phyloP scores from a whole-genome alignment of 2,329 filamentous ascomycete species.

The Colletotrichum salicis region DNA sequence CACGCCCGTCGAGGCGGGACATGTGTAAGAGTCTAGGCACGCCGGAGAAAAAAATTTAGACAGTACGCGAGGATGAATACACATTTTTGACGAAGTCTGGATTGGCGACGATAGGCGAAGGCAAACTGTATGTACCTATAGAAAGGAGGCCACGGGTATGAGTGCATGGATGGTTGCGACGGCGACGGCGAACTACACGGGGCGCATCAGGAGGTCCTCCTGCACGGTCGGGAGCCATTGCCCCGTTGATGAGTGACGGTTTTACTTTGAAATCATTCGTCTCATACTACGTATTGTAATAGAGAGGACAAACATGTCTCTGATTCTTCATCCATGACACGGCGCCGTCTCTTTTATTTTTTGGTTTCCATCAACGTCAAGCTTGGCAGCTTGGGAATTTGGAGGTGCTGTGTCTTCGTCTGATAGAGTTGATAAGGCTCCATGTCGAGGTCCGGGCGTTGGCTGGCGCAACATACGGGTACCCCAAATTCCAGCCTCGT shows the following conservation, averaged over 20 bases:
- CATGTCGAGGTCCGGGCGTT: slow-evolving; percentile 17
- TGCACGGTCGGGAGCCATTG: slow-evolving; percentile 21
- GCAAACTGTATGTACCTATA: slow-evolving; percentile 29
- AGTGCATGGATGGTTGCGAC: slow-evolving; percentile 29
- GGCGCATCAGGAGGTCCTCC: slow-evolving; percentile 27
- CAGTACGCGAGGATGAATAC: slow-evolving; percentile 18
- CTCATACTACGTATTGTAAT: slow-evolving; percentile 35
- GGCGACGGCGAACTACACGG: slow-evolving; percentile 20
- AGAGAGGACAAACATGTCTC: slow-evolving; percentile 23
- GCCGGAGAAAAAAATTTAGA: slow-evolving; percentile 14
- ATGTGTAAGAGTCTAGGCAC: slow-evolving; percentile 28
- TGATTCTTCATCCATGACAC: background rate
- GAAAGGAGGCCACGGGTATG: slow-evolving; percentile 15
- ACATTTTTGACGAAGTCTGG: slow-evolving; percentile 7
- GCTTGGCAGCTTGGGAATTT: background rate
- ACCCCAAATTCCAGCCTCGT: slow-evolving; percentile 34
- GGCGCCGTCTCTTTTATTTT: background rate
- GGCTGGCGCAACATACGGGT: slow-evolving; percentile 14
- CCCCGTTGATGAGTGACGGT: slow-evolving; percentile 30
- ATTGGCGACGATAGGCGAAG: slow-evolving; percentile 20
- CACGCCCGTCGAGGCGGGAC: background rate
- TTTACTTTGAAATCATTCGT: slow-evolving; percentile 30
- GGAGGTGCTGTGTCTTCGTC: background rate
- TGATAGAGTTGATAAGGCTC: slow-evolving; percentile 33
- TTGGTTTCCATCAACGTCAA: background rate